These are phyloP conservation scores for Secale cereale DNA, from an alignment of 176 grass and related monocot species.

Conservation along the genomic window DNA sequence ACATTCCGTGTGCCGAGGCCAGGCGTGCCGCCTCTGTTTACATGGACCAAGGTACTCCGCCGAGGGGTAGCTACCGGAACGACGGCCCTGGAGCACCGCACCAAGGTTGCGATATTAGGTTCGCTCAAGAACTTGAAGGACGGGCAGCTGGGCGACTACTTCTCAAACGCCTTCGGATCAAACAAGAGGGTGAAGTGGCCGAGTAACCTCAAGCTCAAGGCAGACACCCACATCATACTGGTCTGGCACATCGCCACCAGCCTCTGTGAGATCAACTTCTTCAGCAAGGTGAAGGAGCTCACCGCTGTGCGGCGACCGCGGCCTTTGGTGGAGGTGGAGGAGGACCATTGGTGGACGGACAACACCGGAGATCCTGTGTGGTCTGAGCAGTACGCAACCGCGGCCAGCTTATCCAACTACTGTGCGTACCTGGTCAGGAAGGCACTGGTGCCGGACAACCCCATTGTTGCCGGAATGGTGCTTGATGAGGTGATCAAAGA, in stretches of 20 bases:
- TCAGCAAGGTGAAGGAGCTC: background rate
- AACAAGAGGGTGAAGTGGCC: background rate
- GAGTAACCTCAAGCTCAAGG: background rate
- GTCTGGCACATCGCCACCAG: conserved; percentile 32
- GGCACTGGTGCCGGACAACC: background rate
- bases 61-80: background rate
- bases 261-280: conserved; percentile 14
- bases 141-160: background rate
- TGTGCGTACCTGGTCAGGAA: background rate
- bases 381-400: background rate
- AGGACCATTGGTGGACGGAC: no score
- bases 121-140: background rate
- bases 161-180: background rate
- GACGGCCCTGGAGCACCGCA: background rate
- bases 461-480: background rate
- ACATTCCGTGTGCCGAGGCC: background rate
- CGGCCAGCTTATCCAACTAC: conserved; percentile 23
- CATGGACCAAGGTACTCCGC: background rate
- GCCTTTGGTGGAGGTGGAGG: background rate
- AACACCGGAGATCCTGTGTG: no score
- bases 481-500: background rate
- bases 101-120: background rate
- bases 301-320: background rate
- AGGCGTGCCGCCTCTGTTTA: background rate
- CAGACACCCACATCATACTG: conserved; percentile 21